Percentiles rank a stretch among this genome's conserved stretches.
Evolutionary conservation across 345 rosid species (phyloP).

Genomic region (Syzygium jambos): DNA sequence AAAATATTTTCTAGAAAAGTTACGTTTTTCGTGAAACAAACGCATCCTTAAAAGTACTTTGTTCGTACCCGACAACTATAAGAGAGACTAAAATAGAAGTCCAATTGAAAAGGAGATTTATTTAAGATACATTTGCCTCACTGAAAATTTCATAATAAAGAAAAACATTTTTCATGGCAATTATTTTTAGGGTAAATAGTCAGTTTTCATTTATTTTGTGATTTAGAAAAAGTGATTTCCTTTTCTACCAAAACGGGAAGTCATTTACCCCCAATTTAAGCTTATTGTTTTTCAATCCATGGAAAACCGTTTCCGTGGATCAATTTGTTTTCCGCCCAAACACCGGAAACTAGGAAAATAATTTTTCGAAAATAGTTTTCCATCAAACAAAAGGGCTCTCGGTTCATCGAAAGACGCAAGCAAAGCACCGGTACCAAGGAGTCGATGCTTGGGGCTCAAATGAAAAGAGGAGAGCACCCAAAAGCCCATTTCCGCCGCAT

Average conservation of each 20-base stretch:
- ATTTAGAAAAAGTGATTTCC: background rate
- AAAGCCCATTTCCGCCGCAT: background rate
- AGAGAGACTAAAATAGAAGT: background rate
- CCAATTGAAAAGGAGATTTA: background rate
- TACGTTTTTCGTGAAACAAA: no score
- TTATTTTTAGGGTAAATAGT: no score
- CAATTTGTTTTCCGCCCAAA: background rate
- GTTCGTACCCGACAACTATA: no score
- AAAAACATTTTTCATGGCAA: background rate
- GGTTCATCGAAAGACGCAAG: background rate
- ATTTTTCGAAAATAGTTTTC: background rate
- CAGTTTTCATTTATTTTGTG: background rate
- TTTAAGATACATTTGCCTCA: background rate
- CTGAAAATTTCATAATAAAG: background rate
- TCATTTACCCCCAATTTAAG: background rate
- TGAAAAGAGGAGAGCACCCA: background rate
- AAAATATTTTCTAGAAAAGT: no score
- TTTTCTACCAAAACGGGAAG: background rate
- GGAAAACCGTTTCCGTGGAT: rapidly evolving
- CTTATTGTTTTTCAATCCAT: background rate
- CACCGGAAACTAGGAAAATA: background rate
- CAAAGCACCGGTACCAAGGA: background rate
- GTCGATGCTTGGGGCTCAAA: background rate
- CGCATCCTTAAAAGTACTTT: background rate
- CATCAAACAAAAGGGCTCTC: background rate